Base-by-base conservation (phyloP, 148 eudicot species). In the Vaccinium corymbosum region DNA sequence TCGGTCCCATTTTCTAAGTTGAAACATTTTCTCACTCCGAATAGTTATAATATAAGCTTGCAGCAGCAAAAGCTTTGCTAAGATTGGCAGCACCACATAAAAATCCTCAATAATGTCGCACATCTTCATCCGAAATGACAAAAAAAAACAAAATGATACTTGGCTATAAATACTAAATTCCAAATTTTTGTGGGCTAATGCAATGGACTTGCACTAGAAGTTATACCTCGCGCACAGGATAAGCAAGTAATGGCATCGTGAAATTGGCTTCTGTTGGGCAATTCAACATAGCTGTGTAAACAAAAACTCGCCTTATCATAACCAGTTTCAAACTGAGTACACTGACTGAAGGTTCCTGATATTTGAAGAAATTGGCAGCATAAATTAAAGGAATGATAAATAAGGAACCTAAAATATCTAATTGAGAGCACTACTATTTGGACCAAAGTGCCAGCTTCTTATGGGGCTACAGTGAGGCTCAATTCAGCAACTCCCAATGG, bases 271-370 rank as follows among this genome's bases (percentile, higher is more conserved):
- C 80, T 1, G 87, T 86, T 1, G 90, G 90, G 79, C 88, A 90
- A 90, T 90, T 90, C 80, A 88, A 84, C 91, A 90, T 90, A 57
- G 91, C 86, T 64, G 91, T 88, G 83, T 90, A 90, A 19, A 88
- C 88, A 86, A 90, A 88, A 59, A 90, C 90, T 55, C 71, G 48
- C 90, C 46, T 32, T 32, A 1, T 32, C 86, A 82, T 53, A 88
- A 80, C 90, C 90, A 90, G 78, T 86, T 77, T 35, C 82, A 35
- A 5, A 85, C 91, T 2, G 89, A 81, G 79, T 86, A 70, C 20
- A 78, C 57, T 13, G 87, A 88, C 25, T 81, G 48, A 19, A 90
- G 77, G 50, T 78, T 51, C 87, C 91, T 90, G 84, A 57, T 84
- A 85, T 52, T 71, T 38, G 2, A 56, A 51, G 19, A 84, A 46